These are phyloP conservation scores for Cucumis melo DNA, from an alignment of 306 rosid species.

Conservation along the genomic window DNA sequence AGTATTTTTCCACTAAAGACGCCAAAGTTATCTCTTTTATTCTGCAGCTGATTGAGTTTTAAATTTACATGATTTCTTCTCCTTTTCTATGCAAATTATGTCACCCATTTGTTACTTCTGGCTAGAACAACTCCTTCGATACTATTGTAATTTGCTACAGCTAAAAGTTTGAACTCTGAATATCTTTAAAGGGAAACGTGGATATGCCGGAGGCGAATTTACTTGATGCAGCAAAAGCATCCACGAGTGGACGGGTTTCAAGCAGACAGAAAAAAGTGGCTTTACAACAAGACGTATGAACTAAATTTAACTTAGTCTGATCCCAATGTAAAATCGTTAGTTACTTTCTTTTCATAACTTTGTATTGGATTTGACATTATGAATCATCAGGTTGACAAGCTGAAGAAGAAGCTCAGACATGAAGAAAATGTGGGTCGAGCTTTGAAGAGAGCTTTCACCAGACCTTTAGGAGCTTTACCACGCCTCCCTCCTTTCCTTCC, in stretches of 20 bases:
- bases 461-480: conserved; percentile 92
- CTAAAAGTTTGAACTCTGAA: conserved; percentile 16
- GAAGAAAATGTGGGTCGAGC: conserved; percentile 85
- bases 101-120: background rate
- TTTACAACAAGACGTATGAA: conserved; percentile 65
- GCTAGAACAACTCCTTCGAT: background rate
- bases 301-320: background rate
- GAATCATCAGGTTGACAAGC: conserved; percentile 59
- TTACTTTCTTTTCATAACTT: background rate
- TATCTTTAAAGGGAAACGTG: conserved; percentile 33
- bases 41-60: background rate
- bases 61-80: background rate
- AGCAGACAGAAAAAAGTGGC: conserved; percentile 51
- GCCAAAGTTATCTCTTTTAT: background rate
- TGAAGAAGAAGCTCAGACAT: conserved; percentile 77
- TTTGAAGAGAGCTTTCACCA: conserved; percentile 72
- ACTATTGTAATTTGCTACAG: background rate
- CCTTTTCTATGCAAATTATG: background rate
- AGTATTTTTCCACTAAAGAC: background rate
- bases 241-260: conserved; percentile 24
- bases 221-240: conserved; percentile 17
- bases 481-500: conserved; percentile 96
- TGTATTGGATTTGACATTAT: conserved; percentile 7
- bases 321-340: background rate
- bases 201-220: conserved; percentile 43